Base-by-base conservation (phyloP, 2,329 filamentous ascomycete species). In the Niveomyces coronatus region DNA sequence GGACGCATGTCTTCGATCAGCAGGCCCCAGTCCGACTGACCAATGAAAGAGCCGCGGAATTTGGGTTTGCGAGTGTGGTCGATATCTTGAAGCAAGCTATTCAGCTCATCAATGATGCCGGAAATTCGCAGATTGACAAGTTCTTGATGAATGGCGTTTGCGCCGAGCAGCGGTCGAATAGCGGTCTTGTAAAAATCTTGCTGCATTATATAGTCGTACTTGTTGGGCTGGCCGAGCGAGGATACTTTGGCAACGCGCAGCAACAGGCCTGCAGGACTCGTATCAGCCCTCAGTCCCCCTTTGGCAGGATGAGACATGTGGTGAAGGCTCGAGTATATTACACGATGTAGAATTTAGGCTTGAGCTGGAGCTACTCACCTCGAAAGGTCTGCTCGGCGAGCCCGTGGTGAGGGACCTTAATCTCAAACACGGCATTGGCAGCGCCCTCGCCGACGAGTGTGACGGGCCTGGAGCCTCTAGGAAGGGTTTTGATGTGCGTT, bases 401-500 rank as follows among this genome's bases (percentile, higher is more conserved):
- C 37, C 55, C 47, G 40, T 49, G 49, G 41, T 57, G 49, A 4
- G 62, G 57, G 15, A 67, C 43, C 31, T 63, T 61, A 40, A 83
- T 67, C 47, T 70, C 70, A 51, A 84, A 87, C 45, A 88, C 79
- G 36, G 81, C 71, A 55, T 91, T 89, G 37, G 85, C 83, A 17
- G 82, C 79, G 17, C 84, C 85, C 56, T 91, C 84, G 18, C 69
- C 71, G 16, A 76, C 58, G 41, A 74, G 62, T 37, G 56, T 53
- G 35, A 59, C 45, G 11, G 58, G 56, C 18, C 49, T 54, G 27
- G 56, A 53, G 20, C 56, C 57, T 31, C 43, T 45, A 18, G 60
- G 58, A 5, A 63, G 53, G 15, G 49, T 49, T 44, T 53, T 60
- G 39, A 61, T 43, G 9, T 26, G 27, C 26, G 35, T 42, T 22